These are phyloP conservation scores for Trichoderma simmonsii DNA, from an alignment of 2,329 filamentous ascomycete genomes.

Conservation along the genomic window DNA sequence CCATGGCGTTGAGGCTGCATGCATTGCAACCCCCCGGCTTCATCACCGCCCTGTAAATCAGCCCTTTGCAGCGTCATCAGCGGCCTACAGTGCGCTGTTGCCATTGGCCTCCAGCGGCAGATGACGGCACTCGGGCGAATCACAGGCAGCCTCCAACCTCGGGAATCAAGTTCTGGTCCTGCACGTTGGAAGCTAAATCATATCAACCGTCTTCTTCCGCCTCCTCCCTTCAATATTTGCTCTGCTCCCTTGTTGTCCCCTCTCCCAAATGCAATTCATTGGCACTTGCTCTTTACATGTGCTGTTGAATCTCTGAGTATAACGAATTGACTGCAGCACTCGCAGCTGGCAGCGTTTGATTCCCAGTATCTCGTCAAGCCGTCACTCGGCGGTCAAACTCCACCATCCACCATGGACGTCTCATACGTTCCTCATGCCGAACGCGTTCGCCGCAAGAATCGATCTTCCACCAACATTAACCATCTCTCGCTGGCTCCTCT, in stretches of 20 bases:
- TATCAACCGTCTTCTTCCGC: not conserved
- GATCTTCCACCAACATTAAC: slow-evolving; percentile 57
- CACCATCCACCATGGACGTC: slow-evolving; percentile 46
- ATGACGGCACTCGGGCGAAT: slow-evolving; percentile 16
- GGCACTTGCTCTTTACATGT: not conserved
- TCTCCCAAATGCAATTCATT: not conserved
- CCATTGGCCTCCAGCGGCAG: slow-evolving; percentile 2
- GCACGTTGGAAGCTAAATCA: slow-evolving; percentile 3
- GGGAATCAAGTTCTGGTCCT: slow-evolving; percentile 5
- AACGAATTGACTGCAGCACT: not conserved
- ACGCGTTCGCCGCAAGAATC: slow-evolving; percentile 55
- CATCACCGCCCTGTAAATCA: slow-evolving; percentile 7
- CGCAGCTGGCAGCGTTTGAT: not conserved
- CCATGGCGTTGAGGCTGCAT: not conserved
- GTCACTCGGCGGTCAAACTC: not conserved
- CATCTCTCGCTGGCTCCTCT: slow-evolving; percentile 63
- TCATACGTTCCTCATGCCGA: slow-evolving; percentile 60
- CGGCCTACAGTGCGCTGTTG: slow-evolving; percentile 4
- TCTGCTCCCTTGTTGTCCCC: not conserved
- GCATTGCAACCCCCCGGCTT: not conserved
- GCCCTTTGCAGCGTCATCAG: slow-evolving; percentile 1
- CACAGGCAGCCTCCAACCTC: slow-evolving; percentile 13
- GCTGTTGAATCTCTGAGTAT: not conserved
- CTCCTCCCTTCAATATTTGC: not conserved
- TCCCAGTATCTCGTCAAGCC: not conserved